Evolutionary conservation across 2,329 filamentous ascomycete species (phyloP).

Genomic region (Didymella exigua): DNA sequence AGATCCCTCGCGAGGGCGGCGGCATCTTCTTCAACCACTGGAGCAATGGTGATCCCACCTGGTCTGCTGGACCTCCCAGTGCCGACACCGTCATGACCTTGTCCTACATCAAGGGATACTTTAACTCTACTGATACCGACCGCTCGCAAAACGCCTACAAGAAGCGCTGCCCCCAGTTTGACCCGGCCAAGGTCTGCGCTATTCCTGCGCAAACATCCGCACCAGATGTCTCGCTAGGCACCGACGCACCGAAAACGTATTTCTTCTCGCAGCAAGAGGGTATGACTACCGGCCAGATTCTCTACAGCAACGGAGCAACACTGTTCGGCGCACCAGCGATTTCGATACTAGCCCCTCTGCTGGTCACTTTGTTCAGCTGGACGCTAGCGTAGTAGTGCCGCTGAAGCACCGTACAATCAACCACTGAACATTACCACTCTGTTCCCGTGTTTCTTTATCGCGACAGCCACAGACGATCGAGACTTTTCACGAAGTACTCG

Average conservation of each 20-base stretch:
- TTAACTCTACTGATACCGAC: conserved; percentile 66
- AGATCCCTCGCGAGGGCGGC: conserved; percentile 66
- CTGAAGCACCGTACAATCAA: conserved; percentile 13
- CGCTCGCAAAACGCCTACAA: conserved; percentile 38
- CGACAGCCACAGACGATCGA: conserved; percentile 12
- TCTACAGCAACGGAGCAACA: conserved; percentile 29
- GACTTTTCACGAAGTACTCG: background rate
- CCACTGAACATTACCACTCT: conserved; percentile 9
- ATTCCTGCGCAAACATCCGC: conserved; percentile 42
- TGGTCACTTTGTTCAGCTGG: conserved; percentile 37
- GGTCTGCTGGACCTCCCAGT: conserved; percentile 73
- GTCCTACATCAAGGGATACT: conserved; percentile 77
- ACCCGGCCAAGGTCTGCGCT: conserved; percentile 38
- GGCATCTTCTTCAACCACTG: conserved; percentile 74
- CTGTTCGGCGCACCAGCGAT: conserved; percentile 23
- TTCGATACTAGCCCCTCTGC: conserved; percentile 30
- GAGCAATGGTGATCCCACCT: conserved; percentile 75
- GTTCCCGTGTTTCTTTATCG: conserved; percentile 14
- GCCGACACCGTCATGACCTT: conserved; percentile 68
- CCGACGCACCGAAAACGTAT: conserved; percentile 41
- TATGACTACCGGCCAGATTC: conserved; percentile 40
- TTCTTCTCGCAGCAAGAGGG: conserved; percentile 40
- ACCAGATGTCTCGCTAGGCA: conserved; percentile 35
- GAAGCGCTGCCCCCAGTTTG: conserved; percentile 38
- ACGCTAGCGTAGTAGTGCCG: conserved; percentile 28